Evolutionary conservation across 768 basidiomycete species (phyloP).

Genomic region (Mycena indigotica): DNA sequence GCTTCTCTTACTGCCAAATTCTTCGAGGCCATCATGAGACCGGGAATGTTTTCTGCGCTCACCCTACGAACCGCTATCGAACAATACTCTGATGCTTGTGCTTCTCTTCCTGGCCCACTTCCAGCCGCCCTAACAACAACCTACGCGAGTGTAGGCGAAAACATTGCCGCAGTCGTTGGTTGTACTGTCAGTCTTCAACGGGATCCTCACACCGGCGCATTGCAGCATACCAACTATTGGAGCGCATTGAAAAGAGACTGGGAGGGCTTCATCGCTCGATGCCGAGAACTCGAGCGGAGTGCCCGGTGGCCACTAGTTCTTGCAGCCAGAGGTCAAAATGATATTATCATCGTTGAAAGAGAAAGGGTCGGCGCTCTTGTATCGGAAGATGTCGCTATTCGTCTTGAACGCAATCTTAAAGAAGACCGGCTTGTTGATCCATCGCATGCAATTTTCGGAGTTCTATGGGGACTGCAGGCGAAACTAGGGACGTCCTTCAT

Average conservation of each 20-base stretch:
- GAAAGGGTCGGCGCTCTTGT: conserved; percentile 72
- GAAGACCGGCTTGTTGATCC: conserved; percentile 47
- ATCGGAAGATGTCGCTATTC: conserved; percentile 67
- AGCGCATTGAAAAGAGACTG: conserved; percentile 87
- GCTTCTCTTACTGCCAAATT: conserved; percentile 80
- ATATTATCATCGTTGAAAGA: conserved; percentile 70
- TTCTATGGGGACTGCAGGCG: conserved; percentile 63
- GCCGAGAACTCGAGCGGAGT: conserved; percentile 85
- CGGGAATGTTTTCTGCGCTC: conserved; percentile 82
- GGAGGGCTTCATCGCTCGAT: conserved; percentile 93
- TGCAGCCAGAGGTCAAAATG: conserved; percentile 46
- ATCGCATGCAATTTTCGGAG: conserved; percentile 58
- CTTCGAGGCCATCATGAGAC: conserved; percentile 79
- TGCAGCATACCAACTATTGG: conserved; percentile 79
- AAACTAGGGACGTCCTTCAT: conserved; percentile 62
- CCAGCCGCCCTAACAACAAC: conserved; percentile 60
- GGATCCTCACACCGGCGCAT: conserved; percentile 78
- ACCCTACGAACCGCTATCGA: conserved; percentile 82
- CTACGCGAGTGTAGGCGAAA: conserved; percentile 70
- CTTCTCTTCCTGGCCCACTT: conserved; percentile 60
- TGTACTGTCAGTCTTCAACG: conserved; percentile 75
- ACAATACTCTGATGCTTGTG: conserved; percentile 75
- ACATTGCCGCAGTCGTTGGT: conserved; percentile 84
- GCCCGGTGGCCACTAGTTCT: conserved; percentile 80
- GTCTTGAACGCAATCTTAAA: conserved; percentile 52